Evolutionary conservation across 352 stramenopile genomes (phyloP).

Genomic region (Phytophthora pinifolia): DNA sequence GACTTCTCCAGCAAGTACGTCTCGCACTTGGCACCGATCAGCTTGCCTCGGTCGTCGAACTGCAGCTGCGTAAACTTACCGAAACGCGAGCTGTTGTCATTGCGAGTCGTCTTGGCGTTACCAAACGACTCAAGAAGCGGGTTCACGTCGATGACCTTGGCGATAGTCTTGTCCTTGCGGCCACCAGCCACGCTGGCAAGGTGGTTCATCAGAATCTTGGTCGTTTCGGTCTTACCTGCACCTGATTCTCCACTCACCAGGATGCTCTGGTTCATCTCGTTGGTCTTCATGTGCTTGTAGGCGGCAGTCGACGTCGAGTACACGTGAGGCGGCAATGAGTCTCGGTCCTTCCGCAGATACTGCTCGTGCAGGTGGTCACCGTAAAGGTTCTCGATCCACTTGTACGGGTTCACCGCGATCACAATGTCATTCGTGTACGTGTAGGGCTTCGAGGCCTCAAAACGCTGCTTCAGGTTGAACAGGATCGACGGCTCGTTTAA

Average conservation of each 20-base stretch:
- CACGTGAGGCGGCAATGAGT: constrained; percentile 76
- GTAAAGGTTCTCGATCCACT: constrained; percentile 92
- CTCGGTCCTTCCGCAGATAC: constrained; percentile 76
- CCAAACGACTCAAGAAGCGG: constrained; percentile 93
- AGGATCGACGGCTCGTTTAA: constrained; percentile 93
- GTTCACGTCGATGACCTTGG: constrained; percentile 92
- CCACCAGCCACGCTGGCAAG: constrained; percentile 80
- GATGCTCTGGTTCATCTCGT: constrained; percentile 86
- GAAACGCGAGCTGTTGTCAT: constrained; percentile 92
- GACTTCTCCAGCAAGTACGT: constrained; percentile 97
- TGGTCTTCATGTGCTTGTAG: constrained; percentile 83
- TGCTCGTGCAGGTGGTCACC: constrained; percentile 83
- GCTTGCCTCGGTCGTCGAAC: constrained; percentile 76
- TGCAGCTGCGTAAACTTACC: constrained; percentile 91
- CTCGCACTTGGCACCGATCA: constrained; percentile 88
- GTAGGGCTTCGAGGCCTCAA: constrained; percentile 93
- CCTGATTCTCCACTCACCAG: constrained; percentile 87
- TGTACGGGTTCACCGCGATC: constrained; percentile 98
- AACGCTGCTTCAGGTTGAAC: constrained; percentile 93
- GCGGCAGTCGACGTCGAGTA: constrained; percentile 86
- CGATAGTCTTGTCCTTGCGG: constrained; percentile 88
- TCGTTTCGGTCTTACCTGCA: constrained; percentile 97
- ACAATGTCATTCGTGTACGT: constrained; percentile 98
- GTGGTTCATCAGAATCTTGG: constrained; percentile 94
- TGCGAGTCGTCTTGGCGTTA: constrained; percentile 94